Base-by-base conservation (phyloP, 1,139 yeast genomes). In the Saccharomyces hybrid region DNA sequence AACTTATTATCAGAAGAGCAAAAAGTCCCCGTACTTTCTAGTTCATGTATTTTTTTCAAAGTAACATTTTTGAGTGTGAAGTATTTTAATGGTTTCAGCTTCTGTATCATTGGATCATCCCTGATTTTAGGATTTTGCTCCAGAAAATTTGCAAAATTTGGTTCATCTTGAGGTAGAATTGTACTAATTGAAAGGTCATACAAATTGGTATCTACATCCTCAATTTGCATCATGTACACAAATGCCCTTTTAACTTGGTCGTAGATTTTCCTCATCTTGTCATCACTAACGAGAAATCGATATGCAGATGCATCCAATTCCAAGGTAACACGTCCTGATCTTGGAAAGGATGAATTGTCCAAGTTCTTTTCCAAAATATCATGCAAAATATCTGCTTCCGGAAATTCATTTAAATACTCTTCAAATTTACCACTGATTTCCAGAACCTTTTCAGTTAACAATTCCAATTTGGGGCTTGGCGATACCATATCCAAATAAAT, bases 241-340 rank as follows among this genome's bases (percentile, higher is more conserved):
- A 91, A 72, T 59, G 91, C 85, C 60, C 96, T 76, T 68, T 93
- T 93, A 0, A 88, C 89, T 62, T 90, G 91, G 49, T 91, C 80
- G 64, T 87, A 75, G 34, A 89, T 71, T 2, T 85, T 75, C 54
- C 78, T 78, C 23, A 76, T 71, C 61, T 80, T 81, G 20, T 71
- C 71, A 50, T 73, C 74, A 28, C 65, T 65, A 11, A 69, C 64
- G 8, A 71, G 60, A 23, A 73, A 59, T 52, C 68, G 67, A 52
- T 71, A 68, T 38, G 81, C 76, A 2, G 81, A 73, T 1, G 88
- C 84, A 60, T 79, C 79, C 59, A 83, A 70, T 51, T 71, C 59
- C 64, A 76, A 55, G 58, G 74, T 61, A 29, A 70, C 51, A 16
- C 71, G 56, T 5, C 66, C 65, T 23, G 59, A 50, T n/a, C 56